These are phyloP conservation scores for Artemisia argyi DNA, from an alignment of 129 eudicot species.

Conservation along the genomic window DNA sequence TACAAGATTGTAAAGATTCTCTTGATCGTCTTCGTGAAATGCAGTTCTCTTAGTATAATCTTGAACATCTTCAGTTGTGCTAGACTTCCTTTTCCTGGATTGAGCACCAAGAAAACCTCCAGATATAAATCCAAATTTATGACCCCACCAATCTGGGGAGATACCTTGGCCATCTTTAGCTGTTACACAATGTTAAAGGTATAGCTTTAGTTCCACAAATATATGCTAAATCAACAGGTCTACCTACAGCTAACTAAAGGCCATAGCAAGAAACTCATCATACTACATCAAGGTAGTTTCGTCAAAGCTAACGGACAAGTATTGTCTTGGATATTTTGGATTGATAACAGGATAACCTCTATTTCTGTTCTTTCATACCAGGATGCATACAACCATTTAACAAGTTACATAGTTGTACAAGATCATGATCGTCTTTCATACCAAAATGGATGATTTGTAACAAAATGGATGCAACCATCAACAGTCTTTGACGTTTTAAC, in stretches of 20 bases:
- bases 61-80: conserved; percentile 24
- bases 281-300: background rate
- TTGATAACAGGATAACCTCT: no score
- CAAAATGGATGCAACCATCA: no score
- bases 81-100: conserved; percentile 56
- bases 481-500: no score
- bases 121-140: conserved; percentile 69
- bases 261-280: background rate
- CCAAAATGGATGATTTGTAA: no score
- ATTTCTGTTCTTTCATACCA: no score
- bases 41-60: conserved; percentile 46
- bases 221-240: background rate
- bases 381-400: background rate
- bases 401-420: conserved; percentile 64
- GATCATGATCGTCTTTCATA: conserved; percentile 73
- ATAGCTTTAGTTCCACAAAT: background rate
- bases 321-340: background rate
- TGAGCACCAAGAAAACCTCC: conserved; percentile 88
- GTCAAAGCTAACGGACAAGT: background rate
- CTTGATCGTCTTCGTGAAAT: conserved; percentile 88
- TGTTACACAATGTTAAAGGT: conserved; percentile 6
- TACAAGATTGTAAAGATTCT: conserved; percentile 83
- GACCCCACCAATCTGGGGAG: conserved; percentile 94
- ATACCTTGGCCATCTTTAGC: conserved; percentile 23
- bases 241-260: background rate